Evolutionary conservation across 306 rosid species (phyloP).

Genomic region (Ziziphus jujuba): DNA sequence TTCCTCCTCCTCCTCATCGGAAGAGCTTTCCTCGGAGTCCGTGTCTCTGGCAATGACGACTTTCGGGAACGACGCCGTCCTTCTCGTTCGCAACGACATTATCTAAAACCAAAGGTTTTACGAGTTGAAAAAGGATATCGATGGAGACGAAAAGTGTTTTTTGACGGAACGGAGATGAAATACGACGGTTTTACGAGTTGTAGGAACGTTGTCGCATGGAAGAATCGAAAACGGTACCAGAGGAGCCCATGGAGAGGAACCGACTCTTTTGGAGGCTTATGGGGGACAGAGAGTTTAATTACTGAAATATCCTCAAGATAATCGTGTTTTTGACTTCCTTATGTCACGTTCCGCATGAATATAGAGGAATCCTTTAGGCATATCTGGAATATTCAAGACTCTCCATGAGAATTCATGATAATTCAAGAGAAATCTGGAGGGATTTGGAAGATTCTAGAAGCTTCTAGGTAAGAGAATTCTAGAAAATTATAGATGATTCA

Average conservation of each 20-base stretch:
- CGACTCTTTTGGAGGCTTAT: not conserved
- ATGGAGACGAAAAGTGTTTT: not conserved
- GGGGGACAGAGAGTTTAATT: not conserved
- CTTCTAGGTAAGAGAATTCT: no score
- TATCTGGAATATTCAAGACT: no score
- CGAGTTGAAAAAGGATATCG: conserved; percentile 14
- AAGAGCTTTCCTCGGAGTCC: conserved; percentile 75
- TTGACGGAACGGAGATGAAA: not conserved
- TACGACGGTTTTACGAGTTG: not conserved
- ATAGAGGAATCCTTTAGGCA: no score
- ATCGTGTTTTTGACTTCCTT: not conserved
- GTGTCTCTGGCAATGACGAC: conserved; percentile 67
- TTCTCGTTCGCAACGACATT: conserved; percentile 72
- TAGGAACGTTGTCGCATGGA: not conserved
- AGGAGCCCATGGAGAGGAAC: not conserved
- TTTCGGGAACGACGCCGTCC: conserved; percentile 50
- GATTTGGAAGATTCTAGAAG: no score
- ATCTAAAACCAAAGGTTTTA: not conserved
- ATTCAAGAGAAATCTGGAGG: no score
- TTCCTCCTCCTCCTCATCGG: conserved; percentile 54
- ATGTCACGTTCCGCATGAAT: no score
- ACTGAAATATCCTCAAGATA: not conserved
- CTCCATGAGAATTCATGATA: no score
- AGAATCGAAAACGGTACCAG: not conserved
- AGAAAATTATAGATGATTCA: no score